A percentile compares a stretch with the other conserved stretches of the same genome.
These are phyloP conservation scores for Breynia disticha DNA, from an alignment of 441 rosid genomes.

Conservation along the genomic window DNA sequence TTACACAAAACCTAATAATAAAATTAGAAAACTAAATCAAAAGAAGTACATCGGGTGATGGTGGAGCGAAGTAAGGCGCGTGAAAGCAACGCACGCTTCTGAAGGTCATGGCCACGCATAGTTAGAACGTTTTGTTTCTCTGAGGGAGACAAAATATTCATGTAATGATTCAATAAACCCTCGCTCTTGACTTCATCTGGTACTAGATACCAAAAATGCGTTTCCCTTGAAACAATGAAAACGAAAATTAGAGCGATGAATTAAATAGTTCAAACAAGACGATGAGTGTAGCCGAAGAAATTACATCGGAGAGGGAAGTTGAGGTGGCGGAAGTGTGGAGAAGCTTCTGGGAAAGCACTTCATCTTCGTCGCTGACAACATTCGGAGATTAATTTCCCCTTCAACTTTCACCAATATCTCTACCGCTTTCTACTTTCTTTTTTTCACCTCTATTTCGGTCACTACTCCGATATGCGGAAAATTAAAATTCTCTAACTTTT, in stretches of 20 bases:
- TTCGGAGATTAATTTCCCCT: too few species aligned
- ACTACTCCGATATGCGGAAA: too few species aligned
- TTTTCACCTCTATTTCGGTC: too few species aligned
- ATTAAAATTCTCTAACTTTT: too few species aligned
- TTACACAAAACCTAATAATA: conserved; percentile 1
- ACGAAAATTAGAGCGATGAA: too few species aligned
- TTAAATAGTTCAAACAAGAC: neutral
- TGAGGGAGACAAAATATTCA: conserved; percentile 51
- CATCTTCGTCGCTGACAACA: too few species aligned
- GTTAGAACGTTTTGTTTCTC: conserved; percentile 51
- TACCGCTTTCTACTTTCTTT: too few species aligned
- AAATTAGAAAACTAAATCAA: neutral
- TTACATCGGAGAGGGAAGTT: conserved; percentile 68
- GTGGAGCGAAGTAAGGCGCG: conserved; percentile 84
- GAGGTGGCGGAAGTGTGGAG: conserved; percentile 30
- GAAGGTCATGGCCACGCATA: conserved; percentile 42
- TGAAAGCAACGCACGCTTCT: conserved; percentile 71
- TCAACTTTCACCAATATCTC: too few species aligned
- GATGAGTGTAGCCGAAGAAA: neutral
- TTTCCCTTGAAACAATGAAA: conserved; percentile 41
- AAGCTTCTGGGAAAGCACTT: conserved; percentile 32
- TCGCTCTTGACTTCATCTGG: conserved; percentile 64
- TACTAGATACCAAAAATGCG: conserved; percentile 71
- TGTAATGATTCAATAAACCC: conserved; percentile 50
- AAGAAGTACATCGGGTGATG: conserved; percentile 66